Evolutionary conservation across 257 asterid species (phyloP), one percentile per base, ranked within the genome.

Genomic region (Solanum boliviense): DNA sequence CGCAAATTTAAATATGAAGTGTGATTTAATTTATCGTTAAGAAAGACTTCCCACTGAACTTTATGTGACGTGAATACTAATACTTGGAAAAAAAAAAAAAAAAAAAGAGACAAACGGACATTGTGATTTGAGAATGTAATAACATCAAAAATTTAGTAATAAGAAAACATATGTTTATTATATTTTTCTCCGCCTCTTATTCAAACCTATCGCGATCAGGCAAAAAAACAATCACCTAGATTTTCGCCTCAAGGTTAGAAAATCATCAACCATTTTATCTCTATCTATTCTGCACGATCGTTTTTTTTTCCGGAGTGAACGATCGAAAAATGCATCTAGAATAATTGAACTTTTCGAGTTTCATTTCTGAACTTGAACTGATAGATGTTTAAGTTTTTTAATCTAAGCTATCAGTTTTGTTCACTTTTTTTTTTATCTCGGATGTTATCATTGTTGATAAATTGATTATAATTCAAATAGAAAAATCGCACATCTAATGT

Each of bases 121-220:
- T 27, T 65, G 32, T 65, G 9, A 65, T 67, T 67, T 25, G 73
- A 67, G 20, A 67, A 67, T 67, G 73, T 67, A 21, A 60, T 21
- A 21, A 60, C 5, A 60, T 60, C 2, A 60, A 23, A 9, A 8
- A 58, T 18, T 60, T 67, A 67, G 73, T 25, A 67, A n/a, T 25
- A 67, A 67, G 23, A 16, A 9, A 67, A 73, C 15, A 73, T 16
- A 34, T 5, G 38, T 18, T 34, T 39, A 34, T 34, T 52, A 34
- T 20, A 18, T 32, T 9, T 39, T 5, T n/a, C 39, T 62, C 86
- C 78, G 23, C 36, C 87, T 44, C 81, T 60, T 52, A 16, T 6
- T 29, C 86, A 86, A 88, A 85, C 90, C 90, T 86, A 90, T 89
- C 89, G 6, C 23, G 6, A 73, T 32, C 12, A 60, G 12, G 27